Evolutionary conservation across 2,329 filamentous ascomycete genomes (phyloP).

Genomic region (Cordyceps cateniannulata): DNA sequence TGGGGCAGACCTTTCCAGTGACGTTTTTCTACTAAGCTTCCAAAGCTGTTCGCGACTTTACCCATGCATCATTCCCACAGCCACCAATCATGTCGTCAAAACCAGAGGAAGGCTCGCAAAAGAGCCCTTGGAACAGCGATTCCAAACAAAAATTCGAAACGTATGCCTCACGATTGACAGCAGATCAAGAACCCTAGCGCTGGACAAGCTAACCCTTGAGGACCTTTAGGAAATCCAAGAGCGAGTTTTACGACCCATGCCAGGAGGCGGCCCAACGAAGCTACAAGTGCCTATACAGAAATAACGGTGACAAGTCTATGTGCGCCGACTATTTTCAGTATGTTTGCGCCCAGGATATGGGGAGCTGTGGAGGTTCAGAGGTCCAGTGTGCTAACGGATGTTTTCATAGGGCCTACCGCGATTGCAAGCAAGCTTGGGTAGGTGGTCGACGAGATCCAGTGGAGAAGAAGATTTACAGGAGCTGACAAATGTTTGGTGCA

Average conservation of each 20-base stretch:
- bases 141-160: slow-evolving; percentile 58
- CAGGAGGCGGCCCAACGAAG: slow-evolving; percentile 84
- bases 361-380: not conserved
- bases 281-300: slow-evolving; percentile 81
- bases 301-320: slow-evolving; percentile 80
- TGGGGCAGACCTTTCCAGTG: not conserved
- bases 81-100: slow-evolving; percentile 14
- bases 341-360: slow-evolving; percentile 27
- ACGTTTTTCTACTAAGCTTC: slow-evolving; percentile 3
- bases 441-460: slow-evolving; percentile 16
- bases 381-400: slow-evolving; percentile 16
- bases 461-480: not conserved
- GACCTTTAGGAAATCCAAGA: slow-evolving; percentile 66
- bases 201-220: not conserved
- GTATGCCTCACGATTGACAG: slow-evolving; percentile 33
- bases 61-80: not conserved
- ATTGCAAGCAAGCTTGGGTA: slow-evolving; percentile 95
- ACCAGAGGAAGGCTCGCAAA: slow-evolving; percentile 10
- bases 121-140: slow-evolving; percentile 49
- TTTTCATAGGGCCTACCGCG: slow-evolving; percentile 69
- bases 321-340: slow-evolving; percentile 95
- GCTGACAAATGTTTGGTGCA: slow-evolving; percentile 14
- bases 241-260: slow-evolving; percentile 91
- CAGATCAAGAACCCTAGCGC: not conserved
- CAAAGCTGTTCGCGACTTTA: not conserved